These are phyloP conservation scores for Dujonia santamariae DNA, from an alignment of 1,139 yeast genomes.

Conservation along the genomic window DNA sequence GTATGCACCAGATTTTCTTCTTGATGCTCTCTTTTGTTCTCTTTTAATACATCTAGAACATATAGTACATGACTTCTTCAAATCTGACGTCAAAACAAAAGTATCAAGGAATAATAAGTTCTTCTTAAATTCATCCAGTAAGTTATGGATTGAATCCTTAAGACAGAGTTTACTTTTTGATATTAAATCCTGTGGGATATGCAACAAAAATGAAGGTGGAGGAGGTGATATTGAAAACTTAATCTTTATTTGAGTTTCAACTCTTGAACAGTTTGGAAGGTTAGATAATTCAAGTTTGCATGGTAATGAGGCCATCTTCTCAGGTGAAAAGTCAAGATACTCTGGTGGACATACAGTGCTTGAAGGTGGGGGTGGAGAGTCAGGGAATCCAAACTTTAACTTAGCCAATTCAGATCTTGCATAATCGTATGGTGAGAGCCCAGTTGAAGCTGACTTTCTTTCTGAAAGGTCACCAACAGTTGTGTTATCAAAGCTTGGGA, in stretches of 20 bases:
- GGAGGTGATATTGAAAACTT: conserved; percentile 66
- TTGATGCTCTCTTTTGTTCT: conserved; percentile 89
- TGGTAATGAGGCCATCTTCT: conserved; percentile 46
- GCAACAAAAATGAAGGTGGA: conserved; percentile 67
- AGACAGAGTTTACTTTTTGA: conserved; percentile 81
- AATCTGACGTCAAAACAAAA: conserved; percentile 57
- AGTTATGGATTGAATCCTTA: conserved; percentile 40
- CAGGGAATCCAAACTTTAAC: conserved; percentile 53
- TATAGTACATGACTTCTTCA: conserved; percentile 61
- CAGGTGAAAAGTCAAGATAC: conserved; percentile 37
- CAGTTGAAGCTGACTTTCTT: too few relatives aligned
- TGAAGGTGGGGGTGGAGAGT: conserved; percentile 38
- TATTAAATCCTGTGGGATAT: conserved; percentile 81
- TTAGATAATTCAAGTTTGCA: conserved; percentile 57
- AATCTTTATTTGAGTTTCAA: conserved; percentile 90
- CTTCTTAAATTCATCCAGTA: conserved; percentile 45
- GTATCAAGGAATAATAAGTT: conserved; percentile 64
- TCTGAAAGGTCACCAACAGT: neutral
- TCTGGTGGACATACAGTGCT: conserved; percentile 26
- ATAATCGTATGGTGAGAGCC: conserved; percentile 32
- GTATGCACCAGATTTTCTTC: conserved; percentile 68
- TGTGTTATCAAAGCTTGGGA: too few relatives aligned
- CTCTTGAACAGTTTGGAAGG: conserved; percentile 79
- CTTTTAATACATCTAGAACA: conserved; percentile 87
- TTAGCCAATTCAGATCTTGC: conserved; percentile 53